Base-by-base conservation (phyloP, 805 yeast species). In the Barnettozyma sucrosica region DNA sequence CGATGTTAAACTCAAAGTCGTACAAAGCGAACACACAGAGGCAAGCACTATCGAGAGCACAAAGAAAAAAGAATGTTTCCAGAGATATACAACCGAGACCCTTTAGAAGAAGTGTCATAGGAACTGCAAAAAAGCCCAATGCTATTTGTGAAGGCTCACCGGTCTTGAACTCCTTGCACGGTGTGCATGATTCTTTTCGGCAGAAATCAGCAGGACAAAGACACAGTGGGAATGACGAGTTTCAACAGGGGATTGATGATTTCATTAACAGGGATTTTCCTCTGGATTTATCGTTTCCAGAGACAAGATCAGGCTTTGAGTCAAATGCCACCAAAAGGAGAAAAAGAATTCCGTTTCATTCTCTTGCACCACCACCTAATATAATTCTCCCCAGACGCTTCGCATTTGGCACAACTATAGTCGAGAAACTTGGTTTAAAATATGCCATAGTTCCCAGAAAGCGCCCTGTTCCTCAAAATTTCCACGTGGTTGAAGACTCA, bases 401-500 rank as follows among this genome's bases (percentile, higher is more conserved):
- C 7, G 49, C 46, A 9, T 30, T 41, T 16, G 51, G 59, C 2
- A 57, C 61, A 1, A 46, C 51, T 2, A 51, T 59, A 2, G 43
- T 32, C 43, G 63, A 59, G 44, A 50, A 54, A 3, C 8, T 54
- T 20, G 50, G 59, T 34, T 44, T 50, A 16, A 53, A 50, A 21
- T 56, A 49, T 37, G 55, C 61, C 4, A 16, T 56, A 4, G 42
- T 58, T 3, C 41, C 41, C 4, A 50, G 33, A 25, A 48, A 47
- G 20, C 36, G 24, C 9, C 26, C 45, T 30, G 11, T 32, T 14
- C 38, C 36, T 23, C 8, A 28, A 23, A 30, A 16, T 4, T 38
- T 25, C 11, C 23, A 23, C 10, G 47, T 44, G 3, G 40, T 38
- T 16, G 44, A 48, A 14, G 52, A 48, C 18, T 45, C 45, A 18